Evolutionary conservation across 2,329 filamentous ascomycete genomes (phyloP).

Genomic region (Colletotrichum sp.): DNA sequence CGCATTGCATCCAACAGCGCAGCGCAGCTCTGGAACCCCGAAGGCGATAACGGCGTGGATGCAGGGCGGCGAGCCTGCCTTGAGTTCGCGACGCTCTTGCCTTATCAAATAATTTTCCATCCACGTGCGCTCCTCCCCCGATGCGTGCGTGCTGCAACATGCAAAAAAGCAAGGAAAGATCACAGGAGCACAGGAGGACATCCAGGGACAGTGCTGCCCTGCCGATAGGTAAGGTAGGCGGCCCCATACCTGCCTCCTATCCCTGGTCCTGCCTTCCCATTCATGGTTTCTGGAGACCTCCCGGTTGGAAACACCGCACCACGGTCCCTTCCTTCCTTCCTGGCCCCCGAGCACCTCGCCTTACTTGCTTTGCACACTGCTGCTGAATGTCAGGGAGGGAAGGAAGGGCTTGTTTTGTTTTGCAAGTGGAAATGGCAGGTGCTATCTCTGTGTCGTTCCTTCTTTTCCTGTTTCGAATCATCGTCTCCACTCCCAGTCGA

Average conservation of each 20-base stretch:
- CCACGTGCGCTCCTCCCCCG: not conserved
- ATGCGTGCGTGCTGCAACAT: not conserved
- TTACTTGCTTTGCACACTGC: not conserved
- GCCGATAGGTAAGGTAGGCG: not conserved
- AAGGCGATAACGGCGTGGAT: not conserved
- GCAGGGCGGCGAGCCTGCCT: not conserved
- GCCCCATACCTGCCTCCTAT: not conserved
- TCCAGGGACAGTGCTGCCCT: not conserved
- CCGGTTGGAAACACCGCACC: not conserved
- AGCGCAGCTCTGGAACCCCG: not conserved
- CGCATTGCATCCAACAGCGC: not conserved
- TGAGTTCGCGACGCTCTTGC: not conserved
- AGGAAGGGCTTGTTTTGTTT: not conserved
- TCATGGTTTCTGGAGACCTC: not conserved
- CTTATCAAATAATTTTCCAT: not conserved
- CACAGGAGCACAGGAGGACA: not conserved
- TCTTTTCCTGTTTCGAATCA: conserved; percentile 12
- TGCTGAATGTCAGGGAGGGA: not conserved
- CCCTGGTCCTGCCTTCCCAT: not conserved
- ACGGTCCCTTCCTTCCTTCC: not conserved
- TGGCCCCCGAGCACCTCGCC: not conserved
- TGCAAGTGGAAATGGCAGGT: not conserved
- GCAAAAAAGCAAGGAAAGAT: conserved; percentile 4
- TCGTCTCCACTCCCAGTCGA: not conserved
- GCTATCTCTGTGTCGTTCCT: not conserved